Base-by-base conservation (phyloP, 2,329 filamentous ascomycete genomes). In the Stemphylium lycopersici region DNA sequence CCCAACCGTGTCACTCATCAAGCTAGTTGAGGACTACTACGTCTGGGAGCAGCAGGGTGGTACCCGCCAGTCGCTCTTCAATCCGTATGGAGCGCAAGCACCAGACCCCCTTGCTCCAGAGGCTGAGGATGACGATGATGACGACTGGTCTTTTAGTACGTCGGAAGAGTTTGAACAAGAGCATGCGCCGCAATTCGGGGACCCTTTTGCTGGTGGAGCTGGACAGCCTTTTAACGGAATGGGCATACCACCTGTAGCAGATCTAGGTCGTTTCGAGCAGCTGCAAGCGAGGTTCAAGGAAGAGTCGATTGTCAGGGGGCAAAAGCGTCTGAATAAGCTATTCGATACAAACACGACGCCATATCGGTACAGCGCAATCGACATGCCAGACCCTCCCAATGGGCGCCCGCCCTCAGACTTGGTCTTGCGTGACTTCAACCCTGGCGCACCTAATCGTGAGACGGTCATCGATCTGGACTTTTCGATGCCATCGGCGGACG, bases 31-130 rank as follows among this genome's bases (percentile, higher is more conserved):
- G 60, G 87, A 85, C 11, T 93, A 89, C 76, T 88, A 87, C 68
- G 69, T 87, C 16, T 93, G 90, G 90, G 90, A 93, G 71, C 83
- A 87, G 6, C 83, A 86, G 6, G 90, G 90, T 20, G 90, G 90
- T 24, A 85, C 84, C 61, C 83, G 90, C 40, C 84, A 84, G 58
- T 88, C 86, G 5, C 74, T 88, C 0, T 87, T 87, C 70, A 81
- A 85, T 56, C 80, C 82, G 2, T 82, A 80, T 48, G 85, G 85
- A 56, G 85, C 85, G 13, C 80, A 79, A 13, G 81, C 81, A 11
- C 84, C 85, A 29, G 79, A 83, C 54, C 72, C 81, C 26, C 79
- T 81, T 24, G 78, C 63, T 6, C 67, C 67, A 16, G 67, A 76
- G 32, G 63, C 67, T 11, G 74, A 78, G 22, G 76, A 80, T 3